Evolutionary conservation across 768 basidiomycete species (phyloP), one percentile per base, ranked within the genome.

Genomic region (Kwoniella dejecticola): DNA sequence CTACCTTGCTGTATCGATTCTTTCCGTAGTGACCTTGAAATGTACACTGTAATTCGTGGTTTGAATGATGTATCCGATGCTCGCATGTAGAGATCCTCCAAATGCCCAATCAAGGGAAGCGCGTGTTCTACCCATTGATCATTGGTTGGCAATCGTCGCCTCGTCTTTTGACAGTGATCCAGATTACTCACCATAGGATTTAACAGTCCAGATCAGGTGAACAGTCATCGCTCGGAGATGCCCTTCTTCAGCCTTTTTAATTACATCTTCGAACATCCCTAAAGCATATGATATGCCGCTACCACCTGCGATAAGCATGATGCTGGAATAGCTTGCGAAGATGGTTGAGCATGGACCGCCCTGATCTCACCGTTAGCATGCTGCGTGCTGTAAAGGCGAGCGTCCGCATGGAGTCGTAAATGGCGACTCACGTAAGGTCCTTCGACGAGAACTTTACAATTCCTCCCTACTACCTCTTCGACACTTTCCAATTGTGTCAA

Each of bases 211-310:
- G 5, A 89, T 79, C 27, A 91, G 78, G 50, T 88, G 85, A 62
- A 90, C 83, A 8, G 81, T 71, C 64, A 85, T 84, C 19, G 84
- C 80, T 47, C 85, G 81, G 52, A 84, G 83, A 40, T 79, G 77
- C 6, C 84, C 83, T 15, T 62, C 62, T 27, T 69, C 64, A 4
- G 75, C 67, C 23, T 60, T 56, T 23, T 76, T 77, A 40, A 90
- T 82, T 23, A 91, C 81, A 53, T 89, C 88, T 59, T 87, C 83
- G 12, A 88, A 82, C 2, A 83, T 79, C 7, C 85, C 82, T 40
- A 90, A 81, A 0, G 83, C 84, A 60, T 87, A 89, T 0, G 88
- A 85, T 69, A 91, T 87, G 0, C 90, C 90, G 56, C 86, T 87
- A 1, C 90, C 90, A 2, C 88, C 90, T n/a, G 83, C 85, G 15